Percentiles rank a stretch among this genome's conserved stretches.
Conservation (phyloP, 805 yeast genomes). For the Maudiozyma turicensis region DNA sequence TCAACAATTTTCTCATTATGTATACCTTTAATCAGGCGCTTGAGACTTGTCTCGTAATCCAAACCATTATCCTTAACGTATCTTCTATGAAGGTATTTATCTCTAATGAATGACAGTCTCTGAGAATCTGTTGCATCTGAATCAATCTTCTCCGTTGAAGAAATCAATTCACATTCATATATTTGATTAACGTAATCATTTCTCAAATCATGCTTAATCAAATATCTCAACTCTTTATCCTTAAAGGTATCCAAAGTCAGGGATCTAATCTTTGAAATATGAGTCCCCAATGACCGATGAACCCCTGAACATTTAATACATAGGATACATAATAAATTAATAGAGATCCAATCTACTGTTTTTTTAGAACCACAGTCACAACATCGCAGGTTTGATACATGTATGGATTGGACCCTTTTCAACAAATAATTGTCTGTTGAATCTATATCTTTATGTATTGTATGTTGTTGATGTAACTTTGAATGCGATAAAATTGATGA, state of each 20-base stretch:
- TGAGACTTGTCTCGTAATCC: conserved; percentile 19
- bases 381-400: conserved; percentile 53
- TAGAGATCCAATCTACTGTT: conserved; percentile 77
- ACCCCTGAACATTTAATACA: conserved; percentile 83
- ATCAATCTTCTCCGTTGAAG: conserved; percentile 21
- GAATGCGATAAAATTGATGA: neutral
- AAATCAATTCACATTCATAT: conserved; percentile 39
- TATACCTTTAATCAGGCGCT: conserved; percentile 41
- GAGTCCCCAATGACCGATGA: conserved; percentile 82
- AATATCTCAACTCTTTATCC: conserved; percentile 44
- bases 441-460: neutral
- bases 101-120: conserved; percentile 49
- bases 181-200: conserved; percentile 50
- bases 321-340: conserved; percentile 58
- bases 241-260: conserved; percentile 62
- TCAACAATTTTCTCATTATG: conserved; percentile 35
- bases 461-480: no score
- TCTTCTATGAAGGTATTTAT: conserved; percentile 51
- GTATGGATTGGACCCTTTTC: conserved; percentile 24
- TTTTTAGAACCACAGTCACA: conserved; percentile 66
- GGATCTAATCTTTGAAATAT: conserved; percentile 68
- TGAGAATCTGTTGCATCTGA: conserved; percentile 34
- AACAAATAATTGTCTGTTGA: neutral
- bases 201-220: conserved; percentile 44
- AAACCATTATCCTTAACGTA: conserved; percentile 29